Evolutionary conservation across 192 early-diverging fungal species (phyloP).

Genomic region (Rhizoclosmatium globosum): DNA sequence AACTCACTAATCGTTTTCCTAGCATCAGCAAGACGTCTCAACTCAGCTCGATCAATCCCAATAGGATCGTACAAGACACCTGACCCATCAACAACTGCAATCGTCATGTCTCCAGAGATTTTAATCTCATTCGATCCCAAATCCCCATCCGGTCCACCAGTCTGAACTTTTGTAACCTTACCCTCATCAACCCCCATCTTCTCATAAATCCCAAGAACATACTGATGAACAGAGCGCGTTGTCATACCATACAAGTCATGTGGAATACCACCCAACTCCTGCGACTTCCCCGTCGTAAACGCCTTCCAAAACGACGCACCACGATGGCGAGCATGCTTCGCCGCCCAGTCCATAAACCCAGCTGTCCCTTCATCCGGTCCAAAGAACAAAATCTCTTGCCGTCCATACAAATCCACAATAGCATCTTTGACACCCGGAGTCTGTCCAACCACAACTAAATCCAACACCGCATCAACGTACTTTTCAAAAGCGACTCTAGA

Average conservation of each 20-base stretch:
- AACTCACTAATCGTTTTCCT: slow-evolving; percentile 92
- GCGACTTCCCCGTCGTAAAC: slow-evolving; percentile 98
- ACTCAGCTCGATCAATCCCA: slow-evolving; percentile 90
- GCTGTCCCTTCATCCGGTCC: slow-evolving; percentile 99
- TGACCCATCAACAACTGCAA: slow-evolving; percentile 93
- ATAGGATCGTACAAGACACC: slow-evolving; percentile 93
- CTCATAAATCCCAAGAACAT: slow-evolving; percentile 92
- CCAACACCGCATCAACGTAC: slow-evolving; percentile 94
- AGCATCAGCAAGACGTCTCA: slow-evolving; percentile 80
- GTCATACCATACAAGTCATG: slow-evolving; percentile 99
- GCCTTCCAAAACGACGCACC: slow-evolving; percentile 98
- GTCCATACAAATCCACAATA: slow-evolving; percentile 87
- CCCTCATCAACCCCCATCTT: slow-evolving; percentile 76
- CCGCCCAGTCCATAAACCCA: slow-evolving; percentile 99
- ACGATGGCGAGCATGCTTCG: slow-evolving; percentile 83
- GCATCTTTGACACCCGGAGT: slow-evolving; percentile 95
- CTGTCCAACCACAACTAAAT: slow-evolving; percentile 88
- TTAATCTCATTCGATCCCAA: slow-evolving; percentile 98
- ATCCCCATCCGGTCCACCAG: slow-evolving; percentile 98
- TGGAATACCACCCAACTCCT: slow-evolving; percentile 92
- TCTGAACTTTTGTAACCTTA: slow-evolving; percentile 89
- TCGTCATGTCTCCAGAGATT: slow-evolving; percentile 95
- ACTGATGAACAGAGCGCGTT: slow-evolving; percentile 98
- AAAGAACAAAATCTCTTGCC: slow-evolving; percentile 98
- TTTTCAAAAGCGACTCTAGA: slow-evolving; percentile 95